phyloP scores from a whole-genome alignment of 257 asterid genomes.

The Pogostemon cablin region DNA sequence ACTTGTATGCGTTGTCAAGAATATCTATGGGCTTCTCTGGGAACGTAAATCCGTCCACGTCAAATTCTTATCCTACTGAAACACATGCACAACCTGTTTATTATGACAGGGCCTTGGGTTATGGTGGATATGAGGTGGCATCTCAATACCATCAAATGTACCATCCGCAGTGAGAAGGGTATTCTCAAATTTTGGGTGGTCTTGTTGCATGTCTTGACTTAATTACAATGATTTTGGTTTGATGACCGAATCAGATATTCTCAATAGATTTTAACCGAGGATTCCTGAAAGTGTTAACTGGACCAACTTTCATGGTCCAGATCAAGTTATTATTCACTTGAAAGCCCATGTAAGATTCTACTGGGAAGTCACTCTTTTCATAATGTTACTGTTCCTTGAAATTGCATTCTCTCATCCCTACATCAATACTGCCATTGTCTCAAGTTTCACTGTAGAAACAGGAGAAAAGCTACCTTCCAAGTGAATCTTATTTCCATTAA shows the following conservation, averaged over 20 bases:
- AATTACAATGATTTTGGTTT: conserved; percentile 33
- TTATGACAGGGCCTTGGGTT: conserved; percentile 44
- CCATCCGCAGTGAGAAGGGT: conserved; percentile 53
- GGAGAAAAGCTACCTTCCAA: conserved; percentile 21
- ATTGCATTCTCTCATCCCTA: conserved; percentile 11
- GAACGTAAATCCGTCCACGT: conserved; percentile 42
- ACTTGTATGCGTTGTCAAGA: conserved; percentile 49
- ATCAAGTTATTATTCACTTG: conserved; percentile 38
- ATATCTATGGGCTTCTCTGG: conserved; percentile 42
- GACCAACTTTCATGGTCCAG: conserved; percentile 33
- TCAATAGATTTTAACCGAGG: conserved; percentile 23
- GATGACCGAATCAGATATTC: conserved; percentile 25
- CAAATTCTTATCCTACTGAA: conserved; percentile 47
- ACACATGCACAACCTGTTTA: conserved; percentile 45
- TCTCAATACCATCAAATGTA: conserved; percentile 55
- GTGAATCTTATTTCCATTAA: conserved; percentile 12
- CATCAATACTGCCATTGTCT: conserved; percentile 2
- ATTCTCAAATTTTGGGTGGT: conserved; percentile 34
- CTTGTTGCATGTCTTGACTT: conserved; percentile 27
- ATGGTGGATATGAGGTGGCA: conserved; percentile 50
- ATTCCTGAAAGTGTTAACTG: conserved; percentile 27
- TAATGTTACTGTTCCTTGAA: conserved; percentile 29
- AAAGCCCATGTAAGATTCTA: conserved; percentile 6
- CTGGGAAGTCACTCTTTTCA: conserved; percentile 27
- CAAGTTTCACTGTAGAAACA: conserved; percentile 17